Evolutionary conservation across 1,284 basidiomycete species (phyloP), one percentile per base, ranked within the genome.

Genomic region (Cutaneotrichosporon mucoides): DNA sequence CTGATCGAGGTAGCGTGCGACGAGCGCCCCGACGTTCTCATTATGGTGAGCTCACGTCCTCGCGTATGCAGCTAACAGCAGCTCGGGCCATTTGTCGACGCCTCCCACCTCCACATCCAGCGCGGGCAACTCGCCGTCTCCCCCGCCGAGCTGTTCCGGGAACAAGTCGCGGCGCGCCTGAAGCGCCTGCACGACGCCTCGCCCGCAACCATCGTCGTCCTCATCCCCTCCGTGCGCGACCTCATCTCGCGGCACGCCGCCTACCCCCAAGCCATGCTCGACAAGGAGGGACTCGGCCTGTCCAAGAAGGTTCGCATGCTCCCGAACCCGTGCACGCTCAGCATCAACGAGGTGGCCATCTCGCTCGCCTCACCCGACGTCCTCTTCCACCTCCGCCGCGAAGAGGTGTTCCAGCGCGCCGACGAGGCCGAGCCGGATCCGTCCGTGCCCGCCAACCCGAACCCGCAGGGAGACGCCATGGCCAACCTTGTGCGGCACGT

Each of bases 81-180:
- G 92, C 78, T 90, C 11, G 95, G 95, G 0, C 95, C 95, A 1
- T 98, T 98, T 71, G 77, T 98, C 41, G 90, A 95, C 65, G 76
- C 83, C 0, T 73, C 82, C 11, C 92, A 98, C 76, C 84, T 88
- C 0, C 79, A 82, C 45, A 83, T 98, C 61, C 85, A 84, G 70
- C 73, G 79, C 2, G 92, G 92, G 2, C 86, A 90, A 46, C 74
- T 87, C 34, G 85, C 87, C 56, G 77, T 82, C 53, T 79, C 85
- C 4, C 89, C 91, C 0, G 66, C 76, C 0, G 83, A 86, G 11
- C 79, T 96, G 38, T 98, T 98, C 79, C 78, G 82, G 24, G 76
- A 81, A 2, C 82, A 86, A 56, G 86, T 99, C 66, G 74, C 84
- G 0, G 73, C 82, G 15, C 84, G 84, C 4, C 76, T 99, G 1